phyloP scores from a whole-genome alignment of 176 grass and related monocot genomes.

The Miscanthus lutarioriparius region DNA sequence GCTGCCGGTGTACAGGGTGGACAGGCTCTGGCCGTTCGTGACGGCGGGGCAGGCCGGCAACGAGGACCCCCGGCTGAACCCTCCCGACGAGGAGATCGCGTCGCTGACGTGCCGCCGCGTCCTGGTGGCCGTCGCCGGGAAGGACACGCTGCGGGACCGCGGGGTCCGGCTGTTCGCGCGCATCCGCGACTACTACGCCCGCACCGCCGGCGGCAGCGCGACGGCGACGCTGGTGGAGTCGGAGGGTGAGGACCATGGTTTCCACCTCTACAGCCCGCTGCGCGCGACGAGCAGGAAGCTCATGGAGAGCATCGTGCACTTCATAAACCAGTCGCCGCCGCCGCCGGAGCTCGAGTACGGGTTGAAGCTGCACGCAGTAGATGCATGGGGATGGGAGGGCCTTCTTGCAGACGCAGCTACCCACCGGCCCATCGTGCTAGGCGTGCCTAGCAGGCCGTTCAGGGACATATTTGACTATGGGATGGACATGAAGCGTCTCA shows the following conservation, averaged over 20 bases:
- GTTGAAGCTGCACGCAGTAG: neutral
- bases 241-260: conserved; percentile 19
- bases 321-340: neutral
- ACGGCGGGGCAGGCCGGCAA: conserved; percentile 33
- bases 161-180: neutral
- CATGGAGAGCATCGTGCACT: neutral
- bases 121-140: conserved; percentile 5
- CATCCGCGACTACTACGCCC: neutral
- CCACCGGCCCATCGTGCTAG: neutral
- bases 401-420: neutral
- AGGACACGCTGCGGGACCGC: neutral
- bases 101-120: neutral
- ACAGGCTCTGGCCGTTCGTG: conserved; percentile 25
- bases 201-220: neutral
- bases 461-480: conserved; percentile 6
- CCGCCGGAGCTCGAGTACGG: too few relatives aligned
- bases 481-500: neutral
- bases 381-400: neutral
- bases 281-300: neutral
- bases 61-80: conserved; percentile 18
- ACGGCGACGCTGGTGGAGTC: neutral
- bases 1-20: neutral
- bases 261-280: conserved; percentile 19
- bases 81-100: neutral
- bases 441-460: neutral